Conservation (phyloP, 306 rosid genomes). For the Medicago arabica region DNA sequence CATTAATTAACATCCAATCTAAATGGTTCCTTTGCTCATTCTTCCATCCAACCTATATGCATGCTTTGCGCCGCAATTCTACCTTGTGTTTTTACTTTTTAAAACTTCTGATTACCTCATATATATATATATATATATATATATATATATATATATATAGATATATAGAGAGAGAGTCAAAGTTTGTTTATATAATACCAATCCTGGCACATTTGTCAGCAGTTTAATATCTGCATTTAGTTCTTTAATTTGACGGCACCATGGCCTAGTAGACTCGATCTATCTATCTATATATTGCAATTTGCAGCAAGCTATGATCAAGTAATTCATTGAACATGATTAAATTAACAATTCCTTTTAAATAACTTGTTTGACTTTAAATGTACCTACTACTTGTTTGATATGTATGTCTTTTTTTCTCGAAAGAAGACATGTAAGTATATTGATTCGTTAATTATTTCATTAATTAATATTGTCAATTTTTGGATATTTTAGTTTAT, state of each 20-base stretch:
- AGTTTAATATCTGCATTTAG: not conserved
- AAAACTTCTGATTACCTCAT: constrained; percentile 11
- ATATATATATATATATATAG: no score
- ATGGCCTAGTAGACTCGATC: not conserved
- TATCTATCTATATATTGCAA: not conserved
- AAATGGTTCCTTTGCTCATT: constrained; percentile 18
- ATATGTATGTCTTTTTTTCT: constrained; percentile 30
- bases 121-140: not conserved
- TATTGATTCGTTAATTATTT: not conserved
- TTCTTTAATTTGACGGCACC: not conserved
- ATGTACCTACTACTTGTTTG: constrained; percentile 43
- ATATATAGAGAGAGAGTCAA: not conserved
- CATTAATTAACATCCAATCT: not conserved
- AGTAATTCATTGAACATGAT: constrained; percentile 37
- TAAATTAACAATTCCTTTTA: constrained; percentile 19
- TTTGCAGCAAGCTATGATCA: constrained; percentile 12
- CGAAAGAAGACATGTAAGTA: no score
- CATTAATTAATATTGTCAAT: constrained; percentile 18
- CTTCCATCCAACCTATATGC: constrained; percentile 1
- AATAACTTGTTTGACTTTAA: constrained; percentile 14
- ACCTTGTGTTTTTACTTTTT: not conserved
- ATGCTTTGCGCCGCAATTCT: constrained; percentile 64
- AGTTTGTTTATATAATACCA: not conserved
- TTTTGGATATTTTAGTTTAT: constrained; percentile 35
- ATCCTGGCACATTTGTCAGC: not conserved